Evolutionary conservation across 1,284 basidiomycete genomes (phyloP).

Genomic region (Cryptococcus sp.): DNA sequence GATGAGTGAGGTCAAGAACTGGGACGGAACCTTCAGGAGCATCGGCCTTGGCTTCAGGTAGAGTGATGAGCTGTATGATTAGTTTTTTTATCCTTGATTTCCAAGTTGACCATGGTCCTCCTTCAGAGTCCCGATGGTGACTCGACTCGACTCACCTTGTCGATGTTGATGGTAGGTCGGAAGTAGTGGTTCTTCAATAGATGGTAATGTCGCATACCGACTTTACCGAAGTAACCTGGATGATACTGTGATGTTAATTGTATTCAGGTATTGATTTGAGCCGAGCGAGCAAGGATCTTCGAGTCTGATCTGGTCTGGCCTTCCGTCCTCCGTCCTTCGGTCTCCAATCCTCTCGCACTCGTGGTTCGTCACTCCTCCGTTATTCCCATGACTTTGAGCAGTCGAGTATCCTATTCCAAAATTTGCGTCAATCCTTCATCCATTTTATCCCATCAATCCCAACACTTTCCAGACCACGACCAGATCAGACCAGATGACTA

Average conservation of each 20-base stretch:
- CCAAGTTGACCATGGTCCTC: no score
- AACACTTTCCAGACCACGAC: no score
- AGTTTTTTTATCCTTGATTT: conserved; percentile 58
- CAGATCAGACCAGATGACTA: neutral
- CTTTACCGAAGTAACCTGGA: conserved; percentile 68
- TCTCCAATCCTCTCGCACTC: no score
- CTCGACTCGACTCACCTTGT: conserved; percentile 68
- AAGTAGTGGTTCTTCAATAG: conserved; percentile 84
- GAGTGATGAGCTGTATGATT: conserved; percentile 46
- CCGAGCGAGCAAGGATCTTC: neutral
- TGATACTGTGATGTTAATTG: conserved; percentile 59
- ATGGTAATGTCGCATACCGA: conserved; percentile 99
- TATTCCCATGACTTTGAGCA: no score
- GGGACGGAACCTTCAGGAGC: conserved; percentile 62
- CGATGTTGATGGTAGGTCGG: conserved; percentile 94
- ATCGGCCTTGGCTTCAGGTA: conserved; percentile 49
- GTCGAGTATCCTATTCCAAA: no score
- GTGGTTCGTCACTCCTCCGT: no score
- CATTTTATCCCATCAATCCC: neutral
- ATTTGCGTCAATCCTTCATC: neutral
- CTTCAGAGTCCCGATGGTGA: conserved; percentile 52
- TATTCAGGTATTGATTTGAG: no score
- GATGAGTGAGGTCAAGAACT: conserved; percentile 79
- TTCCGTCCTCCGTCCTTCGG: neutral
- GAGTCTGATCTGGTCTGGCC: neutral